phyloP scores from a whole-genome alignment of 176 grass and related monocot species.

The Oryza nivara region DNA sequence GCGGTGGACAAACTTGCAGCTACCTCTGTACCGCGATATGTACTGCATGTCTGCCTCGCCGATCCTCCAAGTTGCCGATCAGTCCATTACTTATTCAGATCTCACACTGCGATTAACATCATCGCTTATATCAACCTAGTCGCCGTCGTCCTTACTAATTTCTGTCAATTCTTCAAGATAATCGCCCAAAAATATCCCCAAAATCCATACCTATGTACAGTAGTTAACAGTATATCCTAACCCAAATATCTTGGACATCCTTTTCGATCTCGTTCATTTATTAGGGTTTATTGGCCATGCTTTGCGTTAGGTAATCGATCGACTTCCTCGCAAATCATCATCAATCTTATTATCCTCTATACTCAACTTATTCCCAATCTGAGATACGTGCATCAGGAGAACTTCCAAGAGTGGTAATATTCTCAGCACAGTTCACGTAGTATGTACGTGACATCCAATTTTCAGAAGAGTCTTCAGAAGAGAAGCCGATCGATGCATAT shows the following conservation, averaged over 20 bases:
- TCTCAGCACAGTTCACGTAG: neutral
- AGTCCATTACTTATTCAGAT: neutral
- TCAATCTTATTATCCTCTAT: neutral
- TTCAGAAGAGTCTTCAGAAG: too few species aligned
- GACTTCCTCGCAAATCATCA: neutral
- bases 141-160: neutral
- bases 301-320: conserved; percentile 10
- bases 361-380: neutral
- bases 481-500: neutral
- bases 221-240: neutral
- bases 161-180: neutral
- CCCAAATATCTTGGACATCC: neutral
- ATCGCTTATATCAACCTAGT: neutral
- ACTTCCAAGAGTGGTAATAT: neutral
- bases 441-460: neutral
- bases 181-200: neutral
- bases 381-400: neutral
- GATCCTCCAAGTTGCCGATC: neutral
- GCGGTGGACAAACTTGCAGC: neutral
- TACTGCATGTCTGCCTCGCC: neutral
- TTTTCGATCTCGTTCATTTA: neutral
- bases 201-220: neutral
- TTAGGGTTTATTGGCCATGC: neutral
- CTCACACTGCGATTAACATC: neutral
- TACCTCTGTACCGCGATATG: neutral